These are phyloP conservation scores for Stevia rebaudiana DNA, from an alignment of 140 eudicot species.

Conservation along the genomic window DNA sequence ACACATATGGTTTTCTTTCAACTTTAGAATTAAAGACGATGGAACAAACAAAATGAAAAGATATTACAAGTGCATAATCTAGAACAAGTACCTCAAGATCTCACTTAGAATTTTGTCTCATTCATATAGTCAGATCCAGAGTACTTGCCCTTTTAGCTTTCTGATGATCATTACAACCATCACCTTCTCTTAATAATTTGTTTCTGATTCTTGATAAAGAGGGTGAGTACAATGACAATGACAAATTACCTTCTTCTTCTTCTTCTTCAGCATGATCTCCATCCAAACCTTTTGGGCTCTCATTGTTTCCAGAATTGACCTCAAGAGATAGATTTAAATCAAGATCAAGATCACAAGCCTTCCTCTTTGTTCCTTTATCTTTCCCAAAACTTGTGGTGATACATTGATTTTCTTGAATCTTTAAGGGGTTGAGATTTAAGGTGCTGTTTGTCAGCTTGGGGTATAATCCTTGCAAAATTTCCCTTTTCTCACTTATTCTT, in stretches of 20 bases:
- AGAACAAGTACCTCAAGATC: constrained; percentile 92
- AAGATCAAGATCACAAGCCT: constrained; percentile 37
- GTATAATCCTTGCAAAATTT: constrained; percentile 22
- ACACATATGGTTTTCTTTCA: constrained; percentile 20
- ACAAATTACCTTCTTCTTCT: constrained; percentile 26
- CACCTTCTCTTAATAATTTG: constrained; percentile 36
- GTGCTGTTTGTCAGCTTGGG: constrained; percentile 23
- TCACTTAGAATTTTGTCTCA: constrained; percentile 82
- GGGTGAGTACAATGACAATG: constrained; percentile 45
- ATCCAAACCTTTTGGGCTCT: constrained; percentile 16
- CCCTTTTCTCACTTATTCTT: constrained; percentile 21
- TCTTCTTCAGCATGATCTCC: constrained; percentile 21
- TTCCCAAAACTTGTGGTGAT: constrained; percentile 18
- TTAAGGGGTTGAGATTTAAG: constrained; percentile 26
- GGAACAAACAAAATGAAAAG: constrained; percentile 20
- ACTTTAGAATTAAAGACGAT: constrained; percentile 29
- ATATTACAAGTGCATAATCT: constrained; percentile 37
- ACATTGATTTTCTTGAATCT: constrained; percentile 27
- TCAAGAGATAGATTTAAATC: constrained; percentile 62
- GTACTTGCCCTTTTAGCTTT: constrained; percentile 69
- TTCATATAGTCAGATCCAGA: constrained; percentile 98
- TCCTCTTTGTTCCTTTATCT: constrained; percentile 38
- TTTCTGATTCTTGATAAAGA: constrained; percentile 30
- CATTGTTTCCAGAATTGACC: constrained; percentile 22
- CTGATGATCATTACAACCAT: constrained; percentile 18